Evolutionary conservation across 2,329 filamentous ascomycete species (phyloP).

Genomic region (Pyrenochaeta sp.): DNA sequence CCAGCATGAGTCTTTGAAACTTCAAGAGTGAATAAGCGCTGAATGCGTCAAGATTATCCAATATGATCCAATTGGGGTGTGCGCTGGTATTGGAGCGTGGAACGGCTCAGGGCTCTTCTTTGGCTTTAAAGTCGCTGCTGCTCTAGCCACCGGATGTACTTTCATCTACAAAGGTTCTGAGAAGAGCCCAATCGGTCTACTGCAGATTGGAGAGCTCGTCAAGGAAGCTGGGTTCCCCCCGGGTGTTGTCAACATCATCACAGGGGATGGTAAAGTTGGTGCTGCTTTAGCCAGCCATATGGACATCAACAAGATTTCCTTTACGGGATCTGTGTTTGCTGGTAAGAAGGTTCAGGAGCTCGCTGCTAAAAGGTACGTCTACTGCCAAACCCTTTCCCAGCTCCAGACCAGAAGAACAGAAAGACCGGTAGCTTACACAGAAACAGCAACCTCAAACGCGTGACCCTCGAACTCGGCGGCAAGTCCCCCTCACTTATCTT

Average conservation of each 20-base stretch:
- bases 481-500: constrained; percentile 58
- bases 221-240: constrained; percentile 51
- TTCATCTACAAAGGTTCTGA: constrained; percentile 43
- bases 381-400: not conserved
- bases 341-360: constrained; percentile 52
- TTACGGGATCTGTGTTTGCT: constrained; percentile 50
- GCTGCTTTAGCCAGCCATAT: constrained; percentile 50
- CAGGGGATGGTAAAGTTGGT: constrained; percentile 39
- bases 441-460: constrained; percentile 54
- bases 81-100: constrained; percentile 41
- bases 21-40: not conserved
- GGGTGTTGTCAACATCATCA: constrained; percentile 50
- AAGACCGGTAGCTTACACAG: not conserved
- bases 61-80: constrained; percentile 42
- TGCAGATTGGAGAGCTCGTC: constrained; percentile 39
- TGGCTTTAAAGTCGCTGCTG: constrained; percentile 39
- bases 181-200: constrained; percentile 34
- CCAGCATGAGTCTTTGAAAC: not conserved
- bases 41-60: constrained; percentile 25
- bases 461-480: constrained; percentile 58
- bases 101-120: constrained; percentile 30
- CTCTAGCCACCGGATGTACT: constrained; percentile 32
- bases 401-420: not conserved
- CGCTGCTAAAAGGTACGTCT: constrained; percentile 43
- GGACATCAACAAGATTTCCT: constrained; percentile 54